Evolutionary conservation across 768 basidiomycete genomes (phyloP), one percentile per base, ranked within the genome.

Genomic region (Pleurotus giganteus): DNA sequence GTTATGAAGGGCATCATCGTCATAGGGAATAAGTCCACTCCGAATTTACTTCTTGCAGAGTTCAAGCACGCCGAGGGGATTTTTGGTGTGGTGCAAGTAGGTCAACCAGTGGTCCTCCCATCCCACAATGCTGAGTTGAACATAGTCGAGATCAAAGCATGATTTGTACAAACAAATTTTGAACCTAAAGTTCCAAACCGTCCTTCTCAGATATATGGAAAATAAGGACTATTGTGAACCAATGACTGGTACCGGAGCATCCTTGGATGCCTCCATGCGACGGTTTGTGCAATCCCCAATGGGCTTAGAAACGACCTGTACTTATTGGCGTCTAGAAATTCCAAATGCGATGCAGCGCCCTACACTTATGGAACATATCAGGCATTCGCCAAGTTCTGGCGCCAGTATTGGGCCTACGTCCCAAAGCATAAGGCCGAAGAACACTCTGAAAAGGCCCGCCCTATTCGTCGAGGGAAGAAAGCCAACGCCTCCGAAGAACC

Each of bases 121-220:
- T 37, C 32, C 7, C 17, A 41, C 43, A 57, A 41, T 31, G 29
- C 26, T 59, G 11, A 50, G 58, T 60, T 6, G 61, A 53, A 17
- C 53, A 7, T 55, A 95, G 91, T 83, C 95, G 9, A 82, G 85
- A 54, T 97, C 93, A 2, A 83, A 78, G 53, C 78, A 81, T 60
- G 96, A 98, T 68, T 67, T 86, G 17, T 91, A 95, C 72, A 96
- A 93, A 67, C 87, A 92, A 61, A 69, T 86, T 7, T 71, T 92
- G 54, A 79, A 83, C 57, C 71, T 96, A 61, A 86, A 75, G 58
- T 90, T 98, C 61, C 76, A 82, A 31, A 73, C 81, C 52, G 80
- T 83, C 5, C 73, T 83, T 1, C 67, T 94, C 17, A 82, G 82
- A 55, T 80, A 85, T 56, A 80, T 86, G 23, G 84, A 87, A 45